Base-by-base conservation (phyloP, 257 asterid species). In the Fraxinus cuspidata region DNA sequence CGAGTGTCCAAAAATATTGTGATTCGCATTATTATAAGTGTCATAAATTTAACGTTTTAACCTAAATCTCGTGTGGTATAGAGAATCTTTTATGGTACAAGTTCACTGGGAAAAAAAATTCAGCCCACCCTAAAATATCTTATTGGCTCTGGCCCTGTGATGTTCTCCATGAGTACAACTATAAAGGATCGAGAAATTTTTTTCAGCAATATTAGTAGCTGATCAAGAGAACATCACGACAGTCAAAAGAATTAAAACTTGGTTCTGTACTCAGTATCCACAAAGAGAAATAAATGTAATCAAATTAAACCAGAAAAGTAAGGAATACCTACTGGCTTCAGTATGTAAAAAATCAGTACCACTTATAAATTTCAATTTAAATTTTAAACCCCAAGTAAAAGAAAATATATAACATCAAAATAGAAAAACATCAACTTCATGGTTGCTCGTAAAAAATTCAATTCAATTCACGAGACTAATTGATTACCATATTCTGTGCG, bases 401-500 rank as follows among this genome's bases (percentile, higher is more conserved):
- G 29, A 2, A 16, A n/a, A 63, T 21, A 44, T 15, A 23, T 60
- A 23, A 9, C 28, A 25, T 27, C 75, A 15, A 71, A 42, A 23
- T 71, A 44, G 25, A 6, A 13, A 40, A 42, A 3, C 35, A 21
- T 12, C 11, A 34, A 71, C 0, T 13, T 23, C 38, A 60, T 16
- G 53, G 35, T 21, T 2, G 16, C 28, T 49, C 42, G 27, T 0
- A 73, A 27, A 66, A 21, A 60, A 2, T 3, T 8, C 1, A 19
- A 70, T 0, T 19, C 29, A 27, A 1, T 7, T 6, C 5, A 53
- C 11, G 21, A 32, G 25, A 32, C 23, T 19, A 11, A 6, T 18
- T 23, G 51, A 42, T 28, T 84, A 88, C 90, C 92, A 37, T 76
- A 81, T 37, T 84, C 89, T 44, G 84, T 15, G 40, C 90, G 89